Evolutionary conservation across 768 basidiomycete species (phyloP), one percentile per base, ranked within the genome.

Genomic region (Brasilioporus rufonigricans): DNA sequence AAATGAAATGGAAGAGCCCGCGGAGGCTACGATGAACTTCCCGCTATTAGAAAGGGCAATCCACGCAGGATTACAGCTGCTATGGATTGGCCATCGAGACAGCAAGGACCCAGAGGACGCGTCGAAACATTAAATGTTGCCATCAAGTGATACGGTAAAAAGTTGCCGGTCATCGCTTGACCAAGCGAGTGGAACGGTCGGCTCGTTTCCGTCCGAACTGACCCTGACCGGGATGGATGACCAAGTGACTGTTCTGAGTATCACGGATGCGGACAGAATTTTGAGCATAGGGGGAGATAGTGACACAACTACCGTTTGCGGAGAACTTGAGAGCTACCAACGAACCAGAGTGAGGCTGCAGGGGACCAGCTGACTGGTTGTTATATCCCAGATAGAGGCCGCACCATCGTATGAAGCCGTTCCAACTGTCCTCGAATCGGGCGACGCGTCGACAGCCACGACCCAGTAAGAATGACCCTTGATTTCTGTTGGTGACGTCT

Each of bases 131-230:
- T 39, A 50, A 24, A 62, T 59, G 8, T 51, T 44, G 24, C 59
- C 53, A 4, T 53, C 46, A 9, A 41, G 19, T 4, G 60, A 63
- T 35, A 40, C 40, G 11, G 27, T 47, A 32, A 63, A 63, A 11
- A 63, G 38, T 14, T 36, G 45, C 14, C 31, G 50, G 24, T 51
- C 61, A 24, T 62, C 60, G 13, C 36, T 47, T 21, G 60, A 62
- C 62, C 62, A 63, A 38, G 55, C 62, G 7, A 63, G 52, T 7
- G 62, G 57, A 14, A 43, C 18, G 5, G 57, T 59, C 18, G 54
- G 58, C 38, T 60, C 52, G 8, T 54, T 60, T n/a, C 60, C 56
- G 31, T 19, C 36, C 9, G 59, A 54, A 27, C 53, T 61, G 48
- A 62, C 44, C 26, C 24, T 52, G 29, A 53, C 47, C 24, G 50